Conservation (phyloP, 768 basidiomycete genomes). For the Coprinopsis sp. region DNA sequence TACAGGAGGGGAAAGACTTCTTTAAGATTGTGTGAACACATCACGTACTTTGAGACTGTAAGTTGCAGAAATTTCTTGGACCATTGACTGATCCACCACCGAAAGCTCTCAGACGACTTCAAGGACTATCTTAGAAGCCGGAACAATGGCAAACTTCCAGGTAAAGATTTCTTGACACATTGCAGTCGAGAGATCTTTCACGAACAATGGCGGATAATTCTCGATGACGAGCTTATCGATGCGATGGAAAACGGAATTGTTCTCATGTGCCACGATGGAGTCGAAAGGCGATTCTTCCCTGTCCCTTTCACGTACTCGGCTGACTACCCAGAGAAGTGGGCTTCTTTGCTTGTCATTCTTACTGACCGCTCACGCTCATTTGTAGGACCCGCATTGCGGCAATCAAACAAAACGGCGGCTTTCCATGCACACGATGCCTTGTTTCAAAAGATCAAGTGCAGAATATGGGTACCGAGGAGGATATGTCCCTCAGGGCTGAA, state of each 20-base stretch:
- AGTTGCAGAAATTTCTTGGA: background rate
- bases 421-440: conserved; percentile 16
- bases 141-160: background rate
- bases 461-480: conserved; percentile 8
- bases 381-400: conserved; percentile 23
- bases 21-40: conserved; percentile 10
- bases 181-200: background rate
- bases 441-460: conserved; percentile 7
- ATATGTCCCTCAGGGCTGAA: background rate
- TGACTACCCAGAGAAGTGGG: conserved; percentile 5
- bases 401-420: conserved; percentile 13
- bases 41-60: conserved; percentile 14
- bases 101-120: background rate
- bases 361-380: background rate
- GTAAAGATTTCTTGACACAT: background rate
- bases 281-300: background rate
- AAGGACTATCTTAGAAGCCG: background rate
- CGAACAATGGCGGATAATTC: background rate
- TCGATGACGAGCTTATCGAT: background rate
- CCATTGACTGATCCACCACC: background rate
- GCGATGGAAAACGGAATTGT: background rate
- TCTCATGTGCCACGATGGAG: conserved; percentile 1
- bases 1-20: conserved; percentile 12
- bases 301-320: conserved; percentile 2
- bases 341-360: background rate